A percentile compares a stretch with the other conserved stretches of the same genome.
phyloP scores from a whole-genome alignment of 495 filamentous ascomycete genomes.

The Ramalina intermedia region DNA sequence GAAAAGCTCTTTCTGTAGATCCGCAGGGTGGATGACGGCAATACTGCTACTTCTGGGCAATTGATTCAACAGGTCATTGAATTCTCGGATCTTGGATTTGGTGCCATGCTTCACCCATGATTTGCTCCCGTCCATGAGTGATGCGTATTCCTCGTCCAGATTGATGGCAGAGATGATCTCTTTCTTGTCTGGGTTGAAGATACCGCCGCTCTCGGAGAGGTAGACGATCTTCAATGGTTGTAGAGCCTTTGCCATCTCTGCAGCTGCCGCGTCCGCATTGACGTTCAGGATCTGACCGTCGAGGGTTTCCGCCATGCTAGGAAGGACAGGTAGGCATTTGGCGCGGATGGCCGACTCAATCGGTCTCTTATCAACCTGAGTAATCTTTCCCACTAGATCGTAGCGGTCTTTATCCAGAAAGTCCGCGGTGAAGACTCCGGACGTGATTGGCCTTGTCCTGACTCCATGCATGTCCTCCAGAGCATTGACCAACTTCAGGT shows the following conservation, averaged over 20 bases:
- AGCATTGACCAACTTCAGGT: slow-evolving; percentile 85
- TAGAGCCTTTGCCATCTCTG: slow-evolving; percentile 75
- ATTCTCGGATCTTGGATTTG: slow-evolving; percentile 95
- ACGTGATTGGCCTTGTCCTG: slow-evolving; percentile 78
- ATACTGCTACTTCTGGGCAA: slow-evolving; percentile 88
- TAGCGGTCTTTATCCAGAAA: slow-evolving; percentile 92
- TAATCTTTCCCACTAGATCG: slow-evolving; percentile 90
- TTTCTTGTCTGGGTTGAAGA: slow-evolving; percentile 84
- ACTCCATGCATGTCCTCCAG: slow-evolving; percentile 76
- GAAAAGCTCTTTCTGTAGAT: slow-evolving; percentile 88
- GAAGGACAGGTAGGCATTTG: slow-evolving; percentile 85
- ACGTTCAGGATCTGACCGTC: slow-evolving; percentile 95
- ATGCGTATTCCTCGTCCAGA: slow-evolving; percentile 91
- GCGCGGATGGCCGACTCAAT: slow-evolving; percentile 88
- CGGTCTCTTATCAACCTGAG: slow-evolving; percentile 75
- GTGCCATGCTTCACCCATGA: slow-evolving; percentile 95
- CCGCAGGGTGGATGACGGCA: slow-evolving; percentile 89
- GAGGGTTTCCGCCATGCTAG: slow-evolving; percentile 88
- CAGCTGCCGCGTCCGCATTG: slow-evolving; percentile 93
- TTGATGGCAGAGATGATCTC: slow-evolving; percentile 98
- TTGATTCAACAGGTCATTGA: slow-evolving; percentile 79
- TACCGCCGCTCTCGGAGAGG: slow-evolving; percentile 89
- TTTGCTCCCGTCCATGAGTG: slow-evolving; percentile 69
- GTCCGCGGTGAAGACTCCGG: slow-evolving; percentile 87
- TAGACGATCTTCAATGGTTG: slow-evolving; percentile 98